Conservation (phyloP, 176 grass and related monocot genomes). For the Oryza officinalis region DNA sequence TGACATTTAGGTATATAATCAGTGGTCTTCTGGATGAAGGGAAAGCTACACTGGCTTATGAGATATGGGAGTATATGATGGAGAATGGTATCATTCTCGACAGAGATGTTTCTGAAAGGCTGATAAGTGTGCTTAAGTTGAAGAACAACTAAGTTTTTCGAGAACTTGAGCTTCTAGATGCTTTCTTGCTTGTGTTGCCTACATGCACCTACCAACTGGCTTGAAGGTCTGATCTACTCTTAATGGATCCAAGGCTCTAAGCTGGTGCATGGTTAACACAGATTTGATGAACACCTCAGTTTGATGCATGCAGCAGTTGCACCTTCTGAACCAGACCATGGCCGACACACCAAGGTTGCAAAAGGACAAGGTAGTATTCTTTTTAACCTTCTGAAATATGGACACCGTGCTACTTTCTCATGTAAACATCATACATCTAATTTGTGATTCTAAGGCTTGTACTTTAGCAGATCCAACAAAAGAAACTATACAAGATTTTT, state of each 20-base stretch:
- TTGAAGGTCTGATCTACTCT: background rate
- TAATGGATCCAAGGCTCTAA: background rate
- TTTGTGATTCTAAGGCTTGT: background rate
- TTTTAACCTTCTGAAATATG: conserved; percentile 3
- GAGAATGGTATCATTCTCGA: conserved; percentile 68
- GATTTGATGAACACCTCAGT: background rate
- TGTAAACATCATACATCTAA: conserved; percentile 2
- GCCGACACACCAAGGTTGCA: background rate
- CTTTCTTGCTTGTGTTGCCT: conserved; percentile 5
- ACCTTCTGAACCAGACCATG: conserved; percentile 1
- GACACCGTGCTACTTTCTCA: background rate
- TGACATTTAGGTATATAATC: conserved; percentile 73
- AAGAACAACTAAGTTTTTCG: conserved; percentile 37
- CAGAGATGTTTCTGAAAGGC: conserved; percentile 60
- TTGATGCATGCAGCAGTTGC: background rate
- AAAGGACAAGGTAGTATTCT: conserved; percentile 28
- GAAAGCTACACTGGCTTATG: conserved; percentile 56
- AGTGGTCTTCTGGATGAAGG: conserved; percentile 63
- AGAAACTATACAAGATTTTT: background rate
- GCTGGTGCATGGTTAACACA: background rate
- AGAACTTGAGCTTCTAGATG: background rate
- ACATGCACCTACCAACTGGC: background rate
- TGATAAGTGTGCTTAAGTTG: conserved; percentile 58
- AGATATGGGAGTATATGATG: conserved; percentile 73
- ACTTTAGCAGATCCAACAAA: background rate